Evolutionary conservation across 768 basidiomycete genomes (phyloP), one percentile per base, ranked within the genome.

Genomic region (Amanita inopinata): DNA sequence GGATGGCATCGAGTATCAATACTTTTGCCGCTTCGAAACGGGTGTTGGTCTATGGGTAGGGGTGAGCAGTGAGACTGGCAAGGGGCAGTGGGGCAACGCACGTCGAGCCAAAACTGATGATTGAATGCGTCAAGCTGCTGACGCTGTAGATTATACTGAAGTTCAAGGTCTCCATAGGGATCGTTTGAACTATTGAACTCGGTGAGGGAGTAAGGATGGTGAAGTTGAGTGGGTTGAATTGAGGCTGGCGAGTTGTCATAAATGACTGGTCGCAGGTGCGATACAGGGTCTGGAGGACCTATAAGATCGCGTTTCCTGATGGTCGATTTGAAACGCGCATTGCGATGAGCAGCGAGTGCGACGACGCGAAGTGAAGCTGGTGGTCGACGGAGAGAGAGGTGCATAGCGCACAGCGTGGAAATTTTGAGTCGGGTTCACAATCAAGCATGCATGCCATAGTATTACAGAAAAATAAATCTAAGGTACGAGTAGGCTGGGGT

Each of bases 51-150:
- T 91, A 52, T 5, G n/a, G 46, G 19, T 33, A 24, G 4, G 12
- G 22, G 15, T 33, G 24, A 25, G 35, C 19, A 48, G 43, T 31
- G 23, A 24, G 30, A 25, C 34, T n/a, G 8, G 24, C 14, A 33
- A 33, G n/a, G 52, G 14, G 4, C 4, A 20, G 18, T 25, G 28
- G 17, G 2, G 27, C 9, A n/a, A 70, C 83, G 50, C 55, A 89
- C 88, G 41, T 89, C 80, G 40, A 75, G 60, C 88, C 88, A 91
- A 57, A 87, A 91, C 12, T 68, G 61, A 43, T 90, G 81, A 47
- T 88, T 80, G 53, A 83, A 79, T 17, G 75, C 66, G 53, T 89
- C 84, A 15, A 88, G 59, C 44, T 79, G 76, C 58, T 86, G 79
- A 40, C 80, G 67, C 46, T 79, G 74, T 34, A 88, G 61, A 46